Evolutionary conservation across 305 asterid genomes (phyloP).

Genomic region (Solanum hybrid): DNA sequence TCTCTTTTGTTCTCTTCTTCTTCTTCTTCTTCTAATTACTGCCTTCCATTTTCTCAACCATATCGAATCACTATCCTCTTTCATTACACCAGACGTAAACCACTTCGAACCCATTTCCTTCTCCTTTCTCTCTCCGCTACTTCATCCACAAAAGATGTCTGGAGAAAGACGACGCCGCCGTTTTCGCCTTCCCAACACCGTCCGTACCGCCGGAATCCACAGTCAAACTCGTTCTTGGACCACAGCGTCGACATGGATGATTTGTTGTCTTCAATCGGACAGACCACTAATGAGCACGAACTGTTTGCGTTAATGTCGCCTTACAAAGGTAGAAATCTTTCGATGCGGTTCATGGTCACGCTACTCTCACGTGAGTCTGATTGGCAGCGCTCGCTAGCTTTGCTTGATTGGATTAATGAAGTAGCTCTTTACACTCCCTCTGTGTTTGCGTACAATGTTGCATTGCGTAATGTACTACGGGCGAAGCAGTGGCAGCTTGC

Average conservation of each 20-base stretch:
- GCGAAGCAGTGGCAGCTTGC: constrained; percentile 75
- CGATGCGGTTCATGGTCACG: constrained; percentile 67
- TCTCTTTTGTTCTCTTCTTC: neutral
- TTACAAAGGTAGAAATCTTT: constrained; percentile 46
- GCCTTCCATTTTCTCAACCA: constrained; percentile 7
- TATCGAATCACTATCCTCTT: constrained; percentile 14
- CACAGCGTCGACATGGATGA: constrained; percentile 71
- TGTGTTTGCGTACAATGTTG: constrained; percentile 85
- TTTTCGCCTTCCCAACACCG: constrained; percentile 8
- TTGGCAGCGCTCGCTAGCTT: constrained; percentile 76
- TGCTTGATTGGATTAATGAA: constrained; percentile 91
- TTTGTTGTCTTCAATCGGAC: constrained; percentile 37
- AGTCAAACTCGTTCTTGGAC: constrained; percentile 29
- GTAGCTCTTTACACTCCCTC: constrained; percentile 66
- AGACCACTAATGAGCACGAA: constrained; percentile 56
- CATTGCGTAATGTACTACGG: constrained; percentile 61
- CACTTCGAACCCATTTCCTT: constrained; percentile 15
- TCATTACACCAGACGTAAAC: constrained; percentile 9
- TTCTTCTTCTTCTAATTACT: neutral
- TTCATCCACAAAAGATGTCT: constrained; percentile 25
- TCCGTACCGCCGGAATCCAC: constrained; percentile 24
- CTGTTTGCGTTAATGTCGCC: constrained; percentile 64
- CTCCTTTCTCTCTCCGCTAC: constrained; percentile 24
- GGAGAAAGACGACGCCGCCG: constrained; percentile 11
- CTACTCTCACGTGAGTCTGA: constrained; percentile 72